These are phyloP conservation scores for Saccharomycopsis sp. DNA, from an alignment of 805 yeast species.

Conservation along the genomic window DNA sequence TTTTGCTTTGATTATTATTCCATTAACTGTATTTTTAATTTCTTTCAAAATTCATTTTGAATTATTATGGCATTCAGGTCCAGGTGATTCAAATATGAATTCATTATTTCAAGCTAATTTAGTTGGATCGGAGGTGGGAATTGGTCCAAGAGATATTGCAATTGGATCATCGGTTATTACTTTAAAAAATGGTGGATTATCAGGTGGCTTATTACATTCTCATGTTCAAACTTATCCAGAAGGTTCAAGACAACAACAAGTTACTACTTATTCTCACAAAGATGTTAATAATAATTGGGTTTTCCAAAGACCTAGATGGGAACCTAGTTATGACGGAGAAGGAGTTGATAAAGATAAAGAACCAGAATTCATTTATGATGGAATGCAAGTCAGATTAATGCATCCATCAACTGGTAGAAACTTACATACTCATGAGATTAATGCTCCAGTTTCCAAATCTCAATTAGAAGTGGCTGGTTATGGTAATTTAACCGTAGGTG, in stretches of 20 bases:
- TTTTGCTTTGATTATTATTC: conserved; percentile 52
- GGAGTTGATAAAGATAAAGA: conserved; percentile 19
- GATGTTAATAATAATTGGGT: conserved; percentile 66
- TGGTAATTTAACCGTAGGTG: conserved; percentile 57
- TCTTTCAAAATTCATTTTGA: conserved; percentile 71
- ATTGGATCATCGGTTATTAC: conserved; percentile 40
- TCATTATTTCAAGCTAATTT: conserved; percentile 75
- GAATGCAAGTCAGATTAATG: conserved; percentile 48
- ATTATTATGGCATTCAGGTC: conserved; percentile 60
- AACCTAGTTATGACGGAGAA: conserved; percentile 23
- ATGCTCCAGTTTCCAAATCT: conserved; percentile 47
- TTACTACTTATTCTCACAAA: conserved; percentile 69
- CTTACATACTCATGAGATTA: conserved; percentile 61
- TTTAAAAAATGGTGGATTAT: conserved; percentile 54
- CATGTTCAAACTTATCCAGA: conserved; percentile 64
- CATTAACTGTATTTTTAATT: conserved; percentile 49
- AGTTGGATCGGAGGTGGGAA: conserved; percentile 52
- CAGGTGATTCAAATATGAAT: conserved; percentile 76
- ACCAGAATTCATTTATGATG: conserved; percentile 35
- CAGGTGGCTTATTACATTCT: conserved; percentile 68
- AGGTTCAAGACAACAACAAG: conserved; percentile 70
- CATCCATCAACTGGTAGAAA: conserved; percentile 57
- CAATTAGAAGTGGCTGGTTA: conserved; percentile 63
- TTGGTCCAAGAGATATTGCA: conserved; percentile 58
- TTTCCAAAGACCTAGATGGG: conserved; percentile 41